A percentile compares a stretch with the other conserved stretches of the same genome.
phyloP scores from a whole-genome alignment of 106 monocot species.

The Acorus calamus region DNA sequence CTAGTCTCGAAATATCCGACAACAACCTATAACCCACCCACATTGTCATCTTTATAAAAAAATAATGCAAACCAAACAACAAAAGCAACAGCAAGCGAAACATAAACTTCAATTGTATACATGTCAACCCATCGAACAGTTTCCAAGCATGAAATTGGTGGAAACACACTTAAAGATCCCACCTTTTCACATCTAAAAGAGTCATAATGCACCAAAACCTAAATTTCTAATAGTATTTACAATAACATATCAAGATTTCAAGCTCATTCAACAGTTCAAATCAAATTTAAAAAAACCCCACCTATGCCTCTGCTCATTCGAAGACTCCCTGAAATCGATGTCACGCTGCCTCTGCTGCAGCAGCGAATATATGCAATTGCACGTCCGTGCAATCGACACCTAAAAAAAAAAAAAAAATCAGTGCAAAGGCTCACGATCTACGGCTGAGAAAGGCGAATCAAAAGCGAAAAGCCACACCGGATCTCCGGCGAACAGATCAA shows the following conservation, averaged over 20 bases:
- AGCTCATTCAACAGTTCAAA: too few species aligned
- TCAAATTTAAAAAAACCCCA: slow-evolving; percentile 15
- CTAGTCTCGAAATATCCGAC: slow-evolving; percentile 86
- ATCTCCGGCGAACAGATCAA: slow-evolving; percentile 87
- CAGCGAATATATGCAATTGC: slow-evolving; percentile 88
- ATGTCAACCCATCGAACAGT: too few species aligned
- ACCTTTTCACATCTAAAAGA: too few species aligned
- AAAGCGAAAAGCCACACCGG: slow-evolving; percentile 34
- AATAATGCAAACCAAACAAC: not conserved
- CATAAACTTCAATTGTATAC: not conserved
- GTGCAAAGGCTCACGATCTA: too few species aligned
- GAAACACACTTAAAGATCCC: too few species aligned
- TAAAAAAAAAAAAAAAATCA: slow-evolving; percentile 3
- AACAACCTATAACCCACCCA: slow-evolving; percentile 31
- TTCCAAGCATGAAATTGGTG: too few species aligned
- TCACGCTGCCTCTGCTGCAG: slow-evolving; percentile 91
- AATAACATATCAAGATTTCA: too few species aligned
- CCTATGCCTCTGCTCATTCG: slow-evolving; percentile 87
- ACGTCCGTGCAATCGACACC: slow-evolving; percentile 95
- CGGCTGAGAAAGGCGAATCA: not conserved
- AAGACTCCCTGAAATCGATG: slow-evolving; percentile 81
- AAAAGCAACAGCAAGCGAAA: not conserved
- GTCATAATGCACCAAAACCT: too few species aligned
- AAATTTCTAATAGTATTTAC: too few species aligned
- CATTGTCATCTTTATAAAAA: too few species aligned